phyloP scores from a whole-genome alignment of 768 basidiomycete genomes.

The Podaxis mareebaensis region DNA sequence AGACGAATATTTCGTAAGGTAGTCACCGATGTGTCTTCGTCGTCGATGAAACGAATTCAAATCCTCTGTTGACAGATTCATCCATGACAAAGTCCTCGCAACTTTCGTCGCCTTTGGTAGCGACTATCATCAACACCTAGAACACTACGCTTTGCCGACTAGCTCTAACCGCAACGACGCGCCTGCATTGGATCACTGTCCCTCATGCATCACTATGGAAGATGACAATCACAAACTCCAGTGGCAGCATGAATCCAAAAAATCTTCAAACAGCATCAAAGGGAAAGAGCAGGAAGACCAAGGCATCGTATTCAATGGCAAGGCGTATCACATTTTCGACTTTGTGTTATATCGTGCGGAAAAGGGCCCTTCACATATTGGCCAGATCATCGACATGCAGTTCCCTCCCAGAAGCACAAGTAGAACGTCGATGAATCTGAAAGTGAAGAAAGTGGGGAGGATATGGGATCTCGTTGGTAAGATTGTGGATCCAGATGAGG shows the following conservation, averaged over 20 bases:
- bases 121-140: slow-evolving; percentile 21
- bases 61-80: slow-evolving; percentile 36
- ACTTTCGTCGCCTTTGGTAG: slow-evolving; percentile 45
- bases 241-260: slow-evolving; percentile 12
- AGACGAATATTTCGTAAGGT: slow-evolving; percentile 19
- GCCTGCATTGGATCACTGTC: slow-evolving; percentile 54
- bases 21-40: neutral
- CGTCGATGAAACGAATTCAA: neutral
- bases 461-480: slow-evolving; percentile 44
- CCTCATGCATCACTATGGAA: slow-evolving; percentile 39
- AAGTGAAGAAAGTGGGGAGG: slow-evolving; percentile 21
- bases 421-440: slow-evolving; percentile 42
- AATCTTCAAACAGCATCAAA: slow-evolving; percentile 19
- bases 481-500: slow-evolving; percentile 33
- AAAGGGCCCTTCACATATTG: slow-evolving; percentile 33
- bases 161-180: neutral
- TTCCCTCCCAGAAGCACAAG: slow-evolving; percentile 34
- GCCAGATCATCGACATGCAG: slow-evolving; percentile 14
- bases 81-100: slow-evolving; percentile 46
- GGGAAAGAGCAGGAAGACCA: slow-evolving; percentile 31
- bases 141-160: slow-evolving; percentile 21
- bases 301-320: slow-evolving; percentile 43
- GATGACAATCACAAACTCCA: slow-evolving; percentile 22
- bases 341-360: slow-evolving; percentile 53
- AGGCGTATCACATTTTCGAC: slow-evolving; percentile 60